Percentiles rank a stretch among this genome's conserved stretches.
Evolutionary conservation across 345 rosid genomes (phyloP).

Genomic region (Cardamine resedifolia): DNA sequence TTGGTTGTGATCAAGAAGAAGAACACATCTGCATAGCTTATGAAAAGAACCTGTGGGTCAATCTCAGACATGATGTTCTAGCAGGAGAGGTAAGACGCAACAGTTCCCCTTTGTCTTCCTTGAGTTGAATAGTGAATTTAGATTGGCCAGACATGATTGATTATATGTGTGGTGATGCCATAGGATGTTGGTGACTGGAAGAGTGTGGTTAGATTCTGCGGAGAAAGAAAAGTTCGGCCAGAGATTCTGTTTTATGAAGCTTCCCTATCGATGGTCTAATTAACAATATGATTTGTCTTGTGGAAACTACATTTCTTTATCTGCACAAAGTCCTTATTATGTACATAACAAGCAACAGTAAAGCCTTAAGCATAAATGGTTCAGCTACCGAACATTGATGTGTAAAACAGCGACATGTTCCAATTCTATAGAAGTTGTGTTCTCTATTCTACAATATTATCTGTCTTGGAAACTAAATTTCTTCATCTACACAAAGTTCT

Average conservation of each 20-base stretch:
- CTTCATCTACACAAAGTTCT: no score
- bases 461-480: no score
- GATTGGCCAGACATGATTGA: background rate
- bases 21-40: conserved; percentile 3
- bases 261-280: background rate
- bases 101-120: background rate
- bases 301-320: no score
- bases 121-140: background rate
- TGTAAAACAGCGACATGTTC: no score
- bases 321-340: no score
- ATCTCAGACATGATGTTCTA: background rate
- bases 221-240: no score
- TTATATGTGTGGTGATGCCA: background rate
- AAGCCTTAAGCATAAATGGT: no score
- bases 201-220: conserved; percentile 12
- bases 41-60: conserved; percentile 14
- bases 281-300: no score
- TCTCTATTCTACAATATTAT: no score
- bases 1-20: conserved; percentile 1
- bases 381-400: no score
- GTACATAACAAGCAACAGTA: no score
- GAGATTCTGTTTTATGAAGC: conserved; percentile 16
- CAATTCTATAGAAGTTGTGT: no score
- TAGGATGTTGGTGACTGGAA: conserved; percentile 25
- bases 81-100: conserved; percentile 15